Evolutionary conservation across 257 asterid species (phyloP), one percentile per base, ranked within the genome.

Genomic region (Gentiana dahurica): DNA sequence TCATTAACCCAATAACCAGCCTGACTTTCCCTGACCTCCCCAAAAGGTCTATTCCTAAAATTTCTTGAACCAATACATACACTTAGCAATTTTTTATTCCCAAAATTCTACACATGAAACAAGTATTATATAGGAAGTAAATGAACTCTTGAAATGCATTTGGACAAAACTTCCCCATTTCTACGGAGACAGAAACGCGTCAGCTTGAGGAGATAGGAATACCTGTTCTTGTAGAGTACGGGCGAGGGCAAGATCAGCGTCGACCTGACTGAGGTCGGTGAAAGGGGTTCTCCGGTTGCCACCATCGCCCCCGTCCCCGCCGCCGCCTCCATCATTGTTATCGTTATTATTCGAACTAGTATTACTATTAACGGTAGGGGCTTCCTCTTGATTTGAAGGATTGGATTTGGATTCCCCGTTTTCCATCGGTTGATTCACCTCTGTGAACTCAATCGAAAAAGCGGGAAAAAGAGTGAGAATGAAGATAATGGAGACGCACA

Each of bases 221-320:
- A 82, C 97, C 96, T 90, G 96, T 53, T 90, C 96, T 67, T 90
- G 96, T 58, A 90, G 87, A 51, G 95, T 84, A 50, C 97, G 90
- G 49, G 97, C 97, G 38, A 90, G 95, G 66, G 94, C 95, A 51
- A 82, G 97, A 79, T 90, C 97, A 58, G 95, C 90, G 63, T 90
- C 96, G 57, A 71, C 81, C 73, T 90, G 97, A 72, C 87, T 82
- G 67, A 90, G 95, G 82, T 81, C 73, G 59, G 96, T 86, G 74
- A 90, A 86, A 36, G 87, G 87, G 51, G 94, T 82, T 65, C 96
- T 68, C 55, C 73, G 76, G 55, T 72, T 71, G 1, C 66, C 70
- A 62, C 74, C 69, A 2, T 50, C 80, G 34, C 68, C 77, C 1
- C 9, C 83, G 6, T 61, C 79, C 2, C 65, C 81, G 38, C 46